Base-by-base conservation (phyloP, 164 flowering plant genomes). In the Brasenia schreberi region DNA sequence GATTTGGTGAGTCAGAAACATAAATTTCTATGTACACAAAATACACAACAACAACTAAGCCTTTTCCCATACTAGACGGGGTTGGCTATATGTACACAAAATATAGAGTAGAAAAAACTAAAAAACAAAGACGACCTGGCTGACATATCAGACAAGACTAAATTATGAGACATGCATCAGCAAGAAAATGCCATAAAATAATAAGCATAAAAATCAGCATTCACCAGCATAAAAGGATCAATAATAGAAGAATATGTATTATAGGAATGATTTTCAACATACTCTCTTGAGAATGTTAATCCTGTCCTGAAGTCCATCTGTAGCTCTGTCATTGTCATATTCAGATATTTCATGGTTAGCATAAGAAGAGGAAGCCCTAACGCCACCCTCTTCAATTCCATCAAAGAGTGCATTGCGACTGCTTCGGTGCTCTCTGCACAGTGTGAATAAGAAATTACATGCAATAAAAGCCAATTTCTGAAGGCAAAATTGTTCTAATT, bases 361-460 rank as follows among this genome's bases (percentile, higher is more conserved):
- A 80, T 87, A 88, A 53, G 89, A 81, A 43, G 97, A 78, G 62
- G 92, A 67, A 19, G 88, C 98, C 79, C 91, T 83, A 66, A 89
- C 87, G 59, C 95, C 98, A 70, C 96, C 98, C 75, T 92, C 98
- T 74, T 92, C 98, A 72, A 92, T 89, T 58, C 90, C 97, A 83
- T 89, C 96, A 85, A 89, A 88, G 42, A 89, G 82, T 19, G 95
- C 84, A 74, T 72, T 49, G 76, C 88, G 85, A 60, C 72, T 78
- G 67, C 74, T 70, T 9, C 87, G 87, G 65, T 65, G 18, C 14
- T 92, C 96, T 81, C 98, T 91, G 79, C 18, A 60, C 62, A 60
- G 62, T 7, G 0, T 44, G 52, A 44, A n/a, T n/a, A n/a, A n/a
- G n/a, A n/a, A n/a, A n/a, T n/a, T n/a, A n/a, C n/a, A n/a, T n/a